Base-by-base conservation (phyloP, 192 early-diverging fungal species). In the Coemansia sp. region DNA sequence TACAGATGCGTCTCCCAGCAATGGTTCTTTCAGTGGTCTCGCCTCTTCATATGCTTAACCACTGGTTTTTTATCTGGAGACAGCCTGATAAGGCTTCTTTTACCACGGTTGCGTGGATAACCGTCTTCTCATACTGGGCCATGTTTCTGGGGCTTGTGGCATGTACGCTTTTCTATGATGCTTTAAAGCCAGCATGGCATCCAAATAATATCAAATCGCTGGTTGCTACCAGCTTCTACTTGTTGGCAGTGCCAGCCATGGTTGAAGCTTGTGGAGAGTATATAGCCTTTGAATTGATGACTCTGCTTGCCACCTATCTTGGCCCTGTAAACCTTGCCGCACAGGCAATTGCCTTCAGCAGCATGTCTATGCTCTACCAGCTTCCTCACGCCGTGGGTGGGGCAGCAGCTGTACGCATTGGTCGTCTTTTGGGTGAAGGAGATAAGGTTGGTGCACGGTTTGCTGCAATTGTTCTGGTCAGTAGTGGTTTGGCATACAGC, bases 31-130 rank as follows among this genome's bases (percentile, higher is more conserved):
- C 66, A 0, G 62, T 49, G 4, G 76, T 71, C 16, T 69, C 62
- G n/a, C 74, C 65, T 4, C 42, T 77, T 8, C 80, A 82, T 67
- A 61, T 90, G 6, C 54, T 92, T 39, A 72, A 93, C 46, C 93
- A 95, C 71, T 99, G 93, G 71, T 32, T 85, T 0, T 81, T 98
- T 65, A 91, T 98, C 11, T 94, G 89, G 85, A 82, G 84, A 45
- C 78, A 80, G 32, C 81, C 82, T 0, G 80, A 86, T 13, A 61
- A 78, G 2, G 67, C 92, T 8, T 91, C 92, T 2, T 91, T 89
- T 56, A 87, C 89, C 55, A 92, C 93, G 8, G 92, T 94, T 0
- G 93, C 95, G 1, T 84, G 96, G 49, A 93, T 92, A 15, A 92
- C 89, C 1, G 83, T 87, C 8, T 85, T 87, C n/a, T 90, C 89